phyloP scores from a whole-genome alignment of 805 yeast genomes.

The Saccharomycopsis babjevae region DNA sequence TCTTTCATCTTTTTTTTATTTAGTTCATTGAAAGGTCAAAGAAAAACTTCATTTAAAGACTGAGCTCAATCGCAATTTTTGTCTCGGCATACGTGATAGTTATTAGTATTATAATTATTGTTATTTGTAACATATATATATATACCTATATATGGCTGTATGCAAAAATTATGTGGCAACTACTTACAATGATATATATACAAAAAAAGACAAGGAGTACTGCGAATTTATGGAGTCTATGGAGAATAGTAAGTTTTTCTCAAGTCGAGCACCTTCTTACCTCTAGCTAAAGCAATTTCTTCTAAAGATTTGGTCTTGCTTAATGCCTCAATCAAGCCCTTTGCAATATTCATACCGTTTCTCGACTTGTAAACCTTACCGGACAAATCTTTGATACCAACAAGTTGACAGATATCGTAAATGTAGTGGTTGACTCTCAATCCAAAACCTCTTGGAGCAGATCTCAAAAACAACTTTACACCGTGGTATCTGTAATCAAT shows the following conservation, averaged over 20 bases:
- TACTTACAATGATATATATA: conserved; percentile 1
- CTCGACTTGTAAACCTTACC: conserved; percentile 89
- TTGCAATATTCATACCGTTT: conserved; percentile 89
- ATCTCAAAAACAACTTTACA: conserved; percentile 66
- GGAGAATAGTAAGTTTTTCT: conserved; percentile 76
- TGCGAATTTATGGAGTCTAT: background rate
- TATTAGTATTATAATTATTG: background rate
- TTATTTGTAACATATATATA: background rate
- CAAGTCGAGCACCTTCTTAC: conserved; percentile 89
- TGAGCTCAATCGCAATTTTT: too few relatives aligned
- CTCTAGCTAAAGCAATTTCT: conserved; percentile 84
- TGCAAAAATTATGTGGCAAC: background rate
- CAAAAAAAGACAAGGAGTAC: background rate
- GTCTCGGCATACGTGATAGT: background rate
- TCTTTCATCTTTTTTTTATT: too few relatives aligned
- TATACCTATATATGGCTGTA: background rate
- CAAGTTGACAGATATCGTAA: conserved; percentile 83
- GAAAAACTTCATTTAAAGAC: too few relatives aligned
- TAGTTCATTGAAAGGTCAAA: too few relatives aligned
- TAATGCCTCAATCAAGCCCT: conserved; percentile 81
- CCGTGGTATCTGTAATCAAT: conserved; percentile 81
- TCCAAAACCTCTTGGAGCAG: conserved; percentile 92
- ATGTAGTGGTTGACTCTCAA: conserved; percentile 83
- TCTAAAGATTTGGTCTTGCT: conserved; percentile 71
- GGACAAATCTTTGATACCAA: conserved; percentile 87